Evolutionary conservation across 2,329 filamentous ascomycete genomes (phyloP), one percentile per base, ranked within the genome.

Genomic region (Stagonosporopsis cucurbitacearum): DNA sequence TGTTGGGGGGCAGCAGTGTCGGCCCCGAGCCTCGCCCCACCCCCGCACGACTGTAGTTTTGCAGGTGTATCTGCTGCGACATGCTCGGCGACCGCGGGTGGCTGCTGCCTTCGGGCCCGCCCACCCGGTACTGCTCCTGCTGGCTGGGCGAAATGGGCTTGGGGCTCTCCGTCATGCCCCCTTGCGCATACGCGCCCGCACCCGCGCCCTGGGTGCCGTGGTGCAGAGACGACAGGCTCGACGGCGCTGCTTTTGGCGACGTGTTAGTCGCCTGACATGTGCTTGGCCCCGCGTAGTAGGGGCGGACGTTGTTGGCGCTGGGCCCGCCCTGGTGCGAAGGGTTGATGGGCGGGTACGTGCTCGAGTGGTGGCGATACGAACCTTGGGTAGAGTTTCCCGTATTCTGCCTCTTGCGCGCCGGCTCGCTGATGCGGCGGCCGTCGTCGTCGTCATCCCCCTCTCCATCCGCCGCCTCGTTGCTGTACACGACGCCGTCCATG

Each of bases 101-200:
- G 51, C 67, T 72, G 51, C 67, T 72, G 36, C 70, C 77, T 57
- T 83, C 75, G 26, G 78, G 75, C 15, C 82, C 75, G 62, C 86
- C 85, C 45, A 88, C 80, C 19, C 81, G 72, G 76, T 78, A 78
- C 53, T 83, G 80, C 19, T 82, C 79, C 60, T 80, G 78, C 54
- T 80, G 80, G 17, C 82, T 82, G n/a, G 89, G 89, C 57, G 88
- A 92, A 36, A 96, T 80, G 4, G 92, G 89, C 70, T 93, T 96
- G 0, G 92, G 92, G 63, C 91, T 96, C 75, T 96, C 92, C 3
- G 90, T 95, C 79, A 96, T 90, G 50, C 78, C 77, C 49, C 85
- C 84, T 61, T 92, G 87, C 8, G 86, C 84, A 71, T 91, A 96
- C 62, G 92, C 83, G 83, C 84, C 42, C 80, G 79, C 51, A n/a